phyloP scores from a whole-genome alignment of 306 rosid species.

The Pachyrhizus erosus region DNA sequence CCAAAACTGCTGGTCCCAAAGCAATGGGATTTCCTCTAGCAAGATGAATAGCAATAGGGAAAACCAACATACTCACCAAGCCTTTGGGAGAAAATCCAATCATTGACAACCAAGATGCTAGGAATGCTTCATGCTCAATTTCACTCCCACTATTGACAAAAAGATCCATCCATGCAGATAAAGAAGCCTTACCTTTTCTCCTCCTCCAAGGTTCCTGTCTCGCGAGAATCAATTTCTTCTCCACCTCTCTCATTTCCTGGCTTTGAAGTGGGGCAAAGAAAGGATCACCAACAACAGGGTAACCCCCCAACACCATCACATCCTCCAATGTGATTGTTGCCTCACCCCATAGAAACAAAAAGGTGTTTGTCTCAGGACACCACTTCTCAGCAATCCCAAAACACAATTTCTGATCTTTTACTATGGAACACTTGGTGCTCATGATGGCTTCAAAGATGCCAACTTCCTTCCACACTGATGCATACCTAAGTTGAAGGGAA shows the following conservation, averaged over 20 bases:
- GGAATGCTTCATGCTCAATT: slow-evolving; percentile 69
- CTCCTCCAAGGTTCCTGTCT: slow-evolving; percentile 1
- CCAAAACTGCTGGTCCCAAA: slow-evolving; percentile 65
- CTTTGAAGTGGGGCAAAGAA: slow-evolving; percentile 30
- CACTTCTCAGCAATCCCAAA: slow-evolving; percentile 53
- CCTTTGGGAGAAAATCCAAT: slow-evolving; percentile 40
- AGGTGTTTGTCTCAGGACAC: slow-evolving; percentile 52
- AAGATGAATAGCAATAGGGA: slow-evolving; percentile 57
- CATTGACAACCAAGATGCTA: slow-evolving; percentile 55
- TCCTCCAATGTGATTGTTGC: slow-evolving; percentile 67
- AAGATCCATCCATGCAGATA: slow-evolving; percentile 37
- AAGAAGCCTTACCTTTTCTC: neutral
- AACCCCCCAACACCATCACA: slow-evolving; percentile 60
- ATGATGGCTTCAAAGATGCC: slow-evolving; percentile 59
- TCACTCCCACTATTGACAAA: slow-evolving; percentile 51
- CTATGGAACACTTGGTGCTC: slow-evolving; percentile 40
- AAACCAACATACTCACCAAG: neutral
- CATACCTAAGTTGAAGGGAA: slow-evolving; percentile 34
- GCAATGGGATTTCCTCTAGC: slow-evolving; percentile 58
- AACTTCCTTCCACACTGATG: slow-evolving; percentile 53
- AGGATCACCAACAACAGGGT: slow-evolving; percentile 50
- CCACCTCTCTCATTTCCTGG: slow-evolving; percentile 40
- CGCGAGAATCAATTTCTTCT: slow-evolving; percentile 35
- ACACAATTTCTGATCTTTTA: slow-evolving; percentile 17
- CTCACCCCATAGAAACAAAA: slow-evolving; percentile 60